Conservation (phyloP, 1,284 basidiomycete species). For the Fomitiporia mediterranea region DNA sequence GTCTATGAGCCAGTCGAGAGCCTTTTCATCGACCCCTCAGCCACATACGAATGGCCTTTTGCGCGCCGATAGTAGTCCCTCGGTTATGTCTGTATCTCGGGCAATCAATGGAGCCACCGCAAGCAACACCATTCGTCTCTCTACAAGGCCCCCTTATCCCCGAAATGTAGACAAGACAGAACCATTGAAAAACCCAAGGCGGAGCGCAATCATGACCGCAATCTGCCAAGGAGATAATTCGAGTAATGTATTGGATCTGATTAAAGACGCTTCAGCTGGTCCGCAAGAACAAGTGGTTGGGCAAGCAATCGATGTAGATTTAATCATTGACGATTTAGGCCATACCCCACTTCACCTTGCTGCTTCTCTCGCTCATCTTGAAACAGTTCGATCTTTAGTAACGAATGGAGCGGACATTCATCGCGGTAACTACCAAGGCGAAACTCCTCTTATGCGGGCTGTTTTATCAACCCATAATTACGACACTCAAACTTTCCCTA, state of each 20-base stretch:
- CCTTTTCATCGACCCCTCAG: slow-evolving; percentile 19
- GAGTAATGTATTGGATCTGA: slow-evolving; percentile 50
- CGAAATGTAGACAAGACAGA: slow-evolving; percentile 52
- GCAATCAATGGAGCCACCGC: slow-evolving; percentile 33
- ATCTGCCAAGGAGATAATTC: slow-evolving; percentile 70
- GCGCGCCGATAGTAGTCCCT: slow-evolving; percentile 23
- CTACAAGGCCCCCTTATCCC: slow-evolving; percentile 61
- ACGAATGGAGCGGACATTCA: slow-evolving; percentile 78
- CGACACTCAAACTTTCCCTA: slow-evolving; percentile 73
- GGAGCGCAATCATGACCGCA: slow-evolving; percentile 54
- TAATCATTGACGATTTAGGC: slow-evolving; percentile 88
- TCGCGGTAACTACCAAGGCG: slow-evolving; percentile 89
- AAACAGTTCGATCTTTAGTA: slow-evolving; percentile 65
- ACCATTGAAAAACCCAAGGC: slow-evolving; percentile 57
- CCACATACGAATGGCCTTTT: slow-evolving; percentile 24
- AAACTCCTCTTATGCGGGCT: slow-evolving; percentile 91
- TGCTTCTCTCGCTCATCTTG: slow-evolving; percentile 74
- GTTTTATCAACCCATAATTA: slow-evolving; percentile 87
- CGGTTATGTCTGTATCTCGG: slow-evolving; percentile 22
- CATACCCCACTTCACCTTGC: slow-evolving; percentile 96
- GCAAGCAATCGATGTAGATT: slow-evolving; percentile 60
- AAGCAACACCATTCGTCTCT: slow-evolving; percentile 53
- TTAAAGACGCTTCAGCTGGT: slow-evolving; percentile 54
- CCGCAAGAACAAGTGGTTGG: slow-evolving; percentile 27
- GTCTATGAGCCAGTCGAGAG: slow-evolving; percentile 20